Evolutionary conservation across 345 rosid genomes (phyloP), one percentile per base, ranked within the genome.

Genomic region (Boechera retrofracta): DNA sequence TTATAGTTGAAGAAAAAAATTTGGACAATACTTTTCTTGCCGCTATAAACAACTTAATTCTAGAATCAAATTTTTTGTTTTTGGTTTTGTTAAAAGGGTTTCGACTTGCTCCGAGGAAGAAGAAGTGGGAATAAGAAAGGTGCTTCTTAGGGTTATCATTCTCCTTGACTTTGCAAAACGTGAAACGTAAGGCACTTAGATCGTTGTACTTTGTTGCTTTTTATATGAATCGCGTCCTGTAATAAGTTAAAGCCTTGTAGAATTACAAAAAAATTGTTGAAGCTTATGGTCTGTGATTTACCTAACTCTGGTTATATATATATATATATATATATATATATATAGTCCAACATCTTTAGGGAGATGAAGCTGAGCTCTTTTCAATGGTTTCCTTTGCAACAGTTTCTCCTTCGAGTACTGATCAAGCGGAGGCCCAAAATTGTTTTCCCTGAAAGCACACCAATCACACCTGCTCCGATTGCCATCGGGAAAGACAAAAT

Each of bases 371-470:
- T 31, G 89, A 79, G 77, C 76, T 82, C 57, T 81, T 16, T 28
- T 83, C 85, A 61, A 0, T 26, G 5, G 83, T 75, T 64, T 86
- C 86, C 13, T 35, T 41, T 16, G 87, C 87, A 71, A 85, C 86
- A 48, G 91, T 87, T 87, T 89, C 82, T 89, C 86, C 83, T 71
- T 81, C 97, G 93, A 90, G 80, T 88, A 94, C 32, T 90, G 87
- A 64, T 90, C 97, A 57, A 94, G 87, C 0, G 93, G 93, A 42
- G 90, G 93, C 28, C 98, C 97, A 57, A 89, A 94, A 94, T 87
- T 0, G 88, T 89, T 84, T 87, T 90, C 48, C 95, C 95, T 0
- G 97, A 94, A 18, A 18, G 21, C 21, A 18, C 21, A 18, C 21
- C 21, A 18, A 18, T 18, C 21, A 18, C 21, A 18, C 21, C 21